phyloP scores from a whole-genome alignment of 768 basidiomycete genomes.

The Termitomyces bulborhizus region DNA sequence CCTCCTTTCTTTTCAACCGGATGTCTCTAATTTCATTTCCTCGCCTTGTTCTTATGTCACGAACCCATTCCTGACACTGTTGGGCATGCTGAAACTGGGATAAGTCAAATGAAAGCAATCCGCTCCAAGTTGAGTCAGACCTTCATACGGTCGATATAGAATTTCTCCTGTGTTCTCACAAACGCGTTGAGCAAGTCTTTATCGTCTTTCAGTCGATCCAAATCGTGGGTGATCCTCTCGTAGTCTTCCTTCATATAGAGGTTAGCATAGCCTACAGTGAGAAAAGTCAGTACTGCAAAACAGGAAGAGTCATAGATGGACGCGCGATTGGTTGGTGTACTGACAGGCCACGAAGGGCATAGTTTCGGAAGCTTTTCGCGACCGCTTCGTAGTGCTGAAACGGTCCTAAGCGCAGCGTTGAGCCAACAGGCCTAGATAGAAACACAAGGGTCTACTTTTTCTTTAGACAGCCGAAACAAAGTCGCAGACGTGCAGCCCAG shows the following conservation, averaged over 20 bases:
- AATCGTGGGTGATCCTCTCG: not conserved
- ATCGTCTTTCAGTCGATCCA: not conserved
- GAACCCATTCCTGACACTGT: not conserved
- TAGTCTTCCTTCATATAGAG: conserved; percentile 1
- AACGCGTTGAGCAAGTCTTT: not conserved
- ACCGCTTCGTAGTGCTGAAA: not conserved
- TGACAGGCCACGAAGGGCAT: not conserved
- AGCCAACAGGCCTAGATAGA: not conserved
- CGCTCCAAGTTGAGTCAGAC: not conserved
- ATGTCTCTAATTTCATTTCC: conserved; percentile 7
- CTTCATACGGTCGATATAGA: not conserved
- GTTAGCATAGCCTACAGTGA: not conserved
- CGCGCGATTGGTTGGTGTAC: not conserved
- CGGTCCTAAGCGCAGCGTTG: not conserved
- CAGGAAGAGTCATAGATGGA: not conserved
- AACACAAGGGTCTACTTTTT: not conserved
- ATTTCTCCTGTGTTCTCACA: not conserved
- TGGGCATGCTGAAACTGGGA: not conserved
- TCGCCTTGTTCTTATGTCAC: not conserved
- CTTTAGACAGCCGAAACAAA: conserved; percentile 9
- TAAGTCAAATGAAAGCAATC: not conserved
- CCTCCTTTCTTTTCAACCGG: conserved; percentile 5
- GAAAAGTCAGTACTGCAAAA: not conserved
- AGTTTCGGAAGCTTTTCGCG: not conserved
- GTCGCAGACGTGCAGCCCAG: conserved; percentile 14